Evolutionary conservation across 768 basidiomycete species (phyloP).

Genomic region (Trametopsis cervina): DNA sequence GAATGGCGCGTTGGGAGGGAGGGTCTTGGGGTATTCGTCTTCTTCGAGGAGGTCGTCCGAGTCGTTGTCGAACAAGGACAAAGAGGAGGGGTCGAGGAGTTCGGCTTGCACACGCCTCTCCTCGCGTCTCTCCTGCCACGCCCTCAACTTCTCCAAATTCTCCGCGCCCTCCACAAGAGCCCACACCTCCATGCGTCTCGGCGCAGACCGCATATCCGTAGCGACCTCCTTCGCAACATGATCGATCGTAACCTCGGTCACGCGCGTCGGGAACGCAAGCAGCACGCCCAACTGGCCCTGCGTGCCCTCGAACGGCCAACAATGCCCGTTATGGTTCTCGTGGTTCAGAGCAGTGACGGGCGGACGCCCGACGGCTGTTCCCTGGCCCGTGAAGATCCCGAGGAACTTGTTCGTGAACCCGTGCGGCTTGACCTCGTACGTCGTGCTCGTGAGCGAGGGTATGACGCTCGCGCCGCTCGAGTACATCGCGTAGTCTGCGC

Average conservation of each 20-base stretch:
- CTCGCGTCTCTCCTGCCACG: constrained; percentile 43
- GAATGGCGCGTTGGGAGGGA: constrained; percentile 23
- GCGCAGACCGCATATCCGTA: constrained; percentile 74
- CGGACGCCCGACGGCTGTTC: constrained; percentile 62
- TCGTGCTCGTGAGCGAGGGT: constrained; percentile 77
- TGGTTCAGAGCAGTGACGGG: constrained; percentile 87
- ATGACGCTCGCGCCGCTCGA: constrained; percentile 78
- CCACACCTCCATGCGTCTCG: constrained; percentile 87
- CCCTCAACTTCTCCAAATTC: constrained; percentile 53
- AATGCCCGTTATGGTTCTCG: constrained; percentile 75
- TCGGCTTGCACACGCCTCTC: constrained; percentile 17
- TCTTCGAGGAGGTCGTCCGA: constrained; percentile 9
- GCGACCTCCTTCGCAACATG: constrained; percentile 82
- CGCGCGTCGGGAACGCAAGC: constrained; percentile 54
- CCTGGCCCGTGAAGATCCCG: constrained; percentile 54
- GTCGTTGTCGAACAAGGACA: too few species aligned
- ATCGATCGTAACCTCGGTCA: constrained; percentile 74
- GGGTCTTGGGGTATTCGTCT: constrained; percentile 21
- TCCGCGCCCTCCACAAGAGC: constrained; percentile 76
- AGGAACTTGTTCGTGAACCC: constrained; percentile 42
- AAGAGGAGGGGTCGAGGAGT: background rate
- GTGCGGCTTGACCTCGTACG: constrained; percentile 57
- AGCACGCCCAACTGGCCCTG: constrained; percentile 79
- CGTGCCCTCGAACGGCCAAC: constrained; percentile 86
- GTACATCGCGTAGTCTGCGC: constrained; percentile 80